phyloP scores from a whole-genome alignment of 495 filamentous ascomycete genomes.

The Trichoderma erinaceum region DNA sequence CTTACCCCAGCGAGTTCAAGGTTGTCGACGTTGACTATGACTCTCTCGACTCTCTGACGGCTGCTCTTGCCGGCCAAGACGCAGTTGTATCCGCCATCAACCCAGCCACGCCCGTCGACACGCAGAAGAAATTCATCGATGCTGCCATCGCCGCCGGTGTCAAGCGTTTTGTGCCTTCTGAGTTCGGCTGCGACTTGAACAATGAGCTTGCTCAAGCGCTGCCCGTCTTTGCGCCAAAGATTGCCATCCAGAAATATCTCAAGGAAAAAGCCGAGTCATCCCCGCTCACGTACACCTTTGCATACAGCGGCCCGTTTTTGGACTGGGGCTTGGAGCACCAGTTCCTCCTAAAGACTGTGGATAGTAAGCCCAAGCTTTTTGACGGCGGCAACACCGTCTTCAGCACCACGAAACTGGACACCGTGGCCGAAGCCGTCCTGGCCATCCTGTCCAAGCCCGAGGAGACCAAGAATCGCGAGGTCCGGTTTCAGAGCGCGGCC shows the following conservation, averaged over 20 bases:
- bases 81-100: slow-evolving; percentile 38
- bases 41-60: slow-evolving; percentile 39
- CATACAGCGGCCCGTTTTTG: slow-evolving; percentile 40
- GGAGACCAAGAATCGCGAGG: slow-evolving; percentile 29
- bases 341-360: slow-evolving; percentile 13
- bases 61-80: slow-evolving; percentile 42
- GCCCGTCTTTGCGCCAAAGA: slow-evolving; percentile 42
- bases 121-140: slow-evolving; percentile 40
- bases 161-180: slow-evolving; percentile 48
- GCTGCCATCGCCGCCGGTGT: slow-evolving; percentile 47
- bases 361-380: slow-evolving; percentile 19
- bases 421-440: slow-evolving; percentile 29
- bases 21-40: slow-evolving; percentile 43
- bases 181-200: slow-evolving; percentile 45
- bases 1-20: slow-evolving; percentile 28
- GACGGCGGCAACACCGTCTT: slow-evolving; percentile 27
- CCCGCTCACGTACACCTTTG: slow-evolving; percentile 39
- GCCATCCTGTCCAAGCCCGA: slow-evolving; percentile 26
- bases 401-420: slow-evolving; percentile 25
- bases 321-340: slow-evolving; percentile 20
- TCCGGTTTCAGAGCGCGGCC: slow-evolving; percentile 25
- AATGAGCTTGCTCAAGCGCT: slow-evolving; percentile 30
- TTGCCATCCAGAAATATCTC: slow-evolving; percentile 35
- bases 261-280: slow-evolving; percentile 32
- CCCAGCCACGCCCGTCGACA: slow-evolving; percentile 16